Conservation (phyloP, 2,329 filamentous ascomycete species). For the Diaporthe amygdali region DNA sequence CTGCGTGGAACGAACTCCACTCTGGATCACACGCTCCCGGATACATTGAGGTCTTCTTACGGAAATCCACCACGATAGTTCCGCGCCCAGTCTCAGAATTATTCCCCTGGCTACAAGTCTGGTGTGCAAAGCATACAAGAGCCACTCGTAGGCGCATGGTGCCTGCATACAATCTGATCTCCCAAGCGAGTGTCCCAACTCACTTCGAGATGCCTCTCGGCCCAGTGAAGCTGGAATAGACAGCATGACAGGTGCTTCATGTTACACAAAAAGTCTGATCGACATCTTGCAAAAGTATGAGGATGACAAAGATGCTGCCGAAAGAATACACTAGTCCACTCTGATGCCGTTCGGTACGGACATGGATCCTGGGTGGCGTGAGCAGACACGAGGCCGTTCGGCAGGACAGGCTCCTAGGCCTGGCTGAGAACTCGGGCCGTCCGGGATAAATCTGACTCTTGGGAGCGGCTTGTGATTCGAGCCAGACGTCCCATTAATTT, state of each 20-base stretch:
- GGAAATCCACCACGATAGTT: constrained; percentile 7
- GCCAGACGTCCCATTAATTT: constrained; percentile 5
- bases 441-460: not conserved
- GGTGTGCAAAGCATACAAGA: not conserved
- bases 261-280: not conserved
- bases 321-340: not conserved
- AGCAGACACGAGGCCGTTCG: not conserved
- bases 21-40: not conserved
- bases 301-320: not conserved
- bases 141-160: not conserved
- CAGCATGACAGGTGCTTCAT: not conserved
- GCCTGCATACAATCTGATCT: not conserved
- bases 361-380: not conserved
- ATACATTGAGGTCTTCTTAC: not conserved
- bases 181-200: not conserved
- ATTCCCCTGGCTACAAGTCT: not conserved
- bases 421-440: constrained; percentile 14
- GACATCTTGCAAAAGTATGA: not conserved
- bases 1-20: constrained; percentile 6
- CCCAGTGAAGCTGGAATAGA: not conserved
- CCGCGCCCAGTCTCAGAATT: not conserved
- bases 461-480: not conserved
- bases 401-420: not conserved
- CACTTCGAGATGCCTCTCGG: not conserved
- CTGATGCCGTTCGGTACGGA: not conserved